Evolutionary conservation across 768 basidiomycete genomes (phyloP).

Genomic region (Phanerochaete sordida): DNA sequence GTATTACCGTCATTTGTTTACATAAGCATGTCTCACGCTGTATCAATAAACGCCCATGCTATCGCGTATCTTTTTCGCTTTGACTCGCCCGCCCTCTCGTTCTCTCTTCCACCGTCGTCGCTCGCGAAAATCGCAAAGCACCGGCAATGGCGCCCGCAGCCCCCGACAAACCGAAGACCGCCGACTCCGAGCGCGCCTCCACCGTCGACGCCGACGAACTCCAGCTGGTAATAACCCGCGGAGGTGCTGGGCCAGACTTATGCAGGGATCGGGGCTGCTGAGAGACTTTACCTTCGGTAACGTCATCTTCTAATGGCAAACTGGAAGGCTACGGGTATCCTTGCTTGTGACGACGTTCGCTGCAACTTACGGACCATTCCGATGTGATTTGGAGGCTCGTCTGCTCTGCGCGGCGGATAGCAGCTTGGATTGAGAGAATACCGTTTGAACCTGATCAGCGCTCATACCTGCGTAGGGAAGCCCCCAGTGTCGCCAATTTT

Average conservation of each 20-base stretch:
- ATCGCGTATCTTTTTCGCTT: not conserved
- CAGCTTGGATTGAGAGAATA: slow-evolving; percentile 88
- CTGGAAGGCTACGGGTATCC: slow-evolving; percentile 94
- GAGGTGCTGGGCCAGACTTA: slow-evolving; percentile 23
- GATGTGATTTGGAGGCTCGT: slow-evolving; percentile 20
- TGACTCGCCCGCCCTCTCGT: no score
- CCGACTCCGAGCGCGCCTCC: slow-evolving; percentile 25
- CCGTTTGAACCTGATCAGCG: slow-evolving; percentile 98
- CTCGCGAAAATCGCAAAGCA: not conserved
- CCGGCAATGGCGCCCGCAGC: slow-evolving; percentile 15
- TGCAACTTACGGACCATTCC: slow-evolving; percentile 15
- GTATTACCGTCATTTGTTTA: slow-evolving; percentile 11
- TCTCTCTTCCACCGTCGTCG: slow-evolving; percentile 1
- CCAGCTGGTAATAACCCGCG: slow-evolving; percentile 50
- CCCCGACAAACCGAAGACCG: slow-evolving; percentile 9
- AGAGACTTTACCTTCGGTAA: slow-evolving; percentile 59
- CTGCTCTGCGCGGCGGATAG: slow-evolving; percentile 26
- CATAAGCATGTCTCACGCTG: slow-evolving; percentile 11
- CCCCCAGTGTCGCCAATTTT: slow-evolving; percentile 61
- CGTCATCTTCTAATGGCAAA: slow-evolving; percentile 61
- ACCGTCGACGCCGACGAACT: slow-evolving; percentile 43
- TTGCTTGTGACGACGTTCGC: slow-evolving; percentile 31
- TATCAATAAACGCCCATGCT: slow-evolving; percentile 9
- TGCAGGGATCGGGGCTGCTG: slow-evolving; percentile 25
- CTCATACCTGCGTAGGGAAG: slow-evolving; percentile 99